Base-by-base conservation (phyloP, 768 basidiomycete genomes). In the Baorangia bicolor region DNA sequence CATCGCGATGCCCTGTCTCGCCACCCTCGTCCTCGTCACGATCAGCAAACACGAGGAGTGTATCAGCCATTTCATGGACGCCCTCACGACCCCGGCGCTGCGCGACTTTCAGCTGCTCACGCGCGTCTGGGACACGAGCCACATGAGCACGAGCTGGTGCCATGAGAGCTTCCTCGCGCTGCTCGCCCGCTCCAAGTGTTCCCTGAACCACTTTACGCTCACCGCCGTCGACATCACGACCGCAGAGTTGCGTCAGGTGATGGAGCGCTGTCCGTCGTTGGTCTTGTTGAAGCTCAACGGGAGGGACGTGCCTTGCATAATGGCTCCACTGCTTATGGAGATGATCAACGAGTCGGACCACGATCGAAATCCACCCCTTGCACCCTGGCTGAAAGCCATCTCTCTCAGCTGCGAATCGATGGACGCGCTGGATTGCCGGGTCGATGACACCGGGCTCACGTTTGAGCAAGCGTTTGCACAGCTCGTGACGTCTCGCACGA, bases 61-160 rank as follows among this genome's bases (percentile, higher is more conserved):
- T 48, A 60, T 65, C 53, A 51, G 37, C 45, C 63, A 71, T 8
- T 27, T 70, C 6, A 45, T 67, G 44, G 69, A 70, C 43, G 69
- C 65, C 1, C 60, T 70, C 56, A n/a, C 57, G 21, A 28, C 58
- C 1, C 69, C 69, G 0, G 18, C 35, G 13, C 47, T 70, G 18
- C 69, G 69, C 52, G 69, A 70, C 43, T 70, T 71, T 53, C 65
- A 66, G 61, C 47, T 70, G 50, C 66, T 70, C 47, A 69, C 68
- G 31, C 68, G 68, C 27, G 68, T 69, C n/a, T 69, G 68, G 68
- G 68, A 69, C n/a, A 57, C 64, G 60, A 69, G 68, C 58, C 30
- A 2, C 5, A 70, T 69, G 68, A 40, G 49, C 21, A 70, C 68
- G 43, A 44, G 58, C 20, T 69, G 68, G 68, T 66, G 64, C 28